Evolutionary conservation across 257 asterid genomes (phyloP).

Genomic region (Solanum tacnaense): DNA sequence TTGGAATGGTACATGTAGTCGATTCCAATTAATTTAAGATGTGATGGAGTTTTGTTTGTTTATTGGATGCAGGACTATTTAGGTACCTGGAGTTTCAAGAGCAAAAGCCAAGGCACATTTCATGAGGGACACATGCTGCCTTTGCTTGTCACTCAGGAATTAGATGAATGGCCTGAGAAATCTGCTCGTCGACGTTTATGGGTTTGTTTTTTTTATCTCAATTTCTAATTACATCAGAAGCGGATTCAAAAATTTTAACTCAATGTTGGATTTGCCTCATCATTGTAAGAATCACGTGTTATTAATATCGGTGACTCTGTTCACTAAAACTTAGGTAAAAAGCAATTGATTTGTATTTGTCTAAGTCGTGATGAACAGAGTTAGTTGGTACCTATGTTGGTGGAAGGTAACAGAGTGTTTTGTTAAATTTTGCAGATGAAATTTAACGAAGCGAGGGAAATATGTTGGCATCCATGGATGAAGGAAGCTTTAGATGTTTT

Average conservation of each 20-base stretch:
- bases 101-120: conserved; percentile 73
- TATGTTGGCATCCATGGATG: conserved; percentile 75
- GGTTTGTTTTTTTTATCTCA: conserved; percentile 34
- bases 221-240: neutral
- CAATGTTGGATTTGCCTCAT: neutral
- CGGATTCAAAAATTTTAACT: neutral
- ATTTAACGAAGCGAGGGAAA: conserved; percentile 58
- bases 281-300: neutral
- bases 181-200: conserved; percentile 65
- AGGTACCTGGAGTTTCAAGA: conserved; percentile 12
- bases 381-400: neutral
- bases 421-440: conserved; percentile 38
- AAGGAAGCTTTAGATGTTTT: conserved; percentile 71
- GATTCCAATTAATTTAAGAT: neutral
- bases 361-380: neutral
- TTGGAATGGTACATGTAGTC: neutral
- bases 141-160: conserved; percentile 57
- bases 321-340: neutral
- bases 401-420: neutral
- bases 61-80: conserved; percentile 34
- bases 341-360: neutral
- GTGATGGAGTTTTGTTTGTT: neutral
- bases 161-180: conserved; percentile 93
- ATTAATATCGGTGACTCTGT: neutral
- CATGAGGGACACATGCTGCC: conserved; percentile 87